phyloP scores from a whole-genome alignment of 768 basidiomycete species.

The Tulasnella calospora region DNA sequence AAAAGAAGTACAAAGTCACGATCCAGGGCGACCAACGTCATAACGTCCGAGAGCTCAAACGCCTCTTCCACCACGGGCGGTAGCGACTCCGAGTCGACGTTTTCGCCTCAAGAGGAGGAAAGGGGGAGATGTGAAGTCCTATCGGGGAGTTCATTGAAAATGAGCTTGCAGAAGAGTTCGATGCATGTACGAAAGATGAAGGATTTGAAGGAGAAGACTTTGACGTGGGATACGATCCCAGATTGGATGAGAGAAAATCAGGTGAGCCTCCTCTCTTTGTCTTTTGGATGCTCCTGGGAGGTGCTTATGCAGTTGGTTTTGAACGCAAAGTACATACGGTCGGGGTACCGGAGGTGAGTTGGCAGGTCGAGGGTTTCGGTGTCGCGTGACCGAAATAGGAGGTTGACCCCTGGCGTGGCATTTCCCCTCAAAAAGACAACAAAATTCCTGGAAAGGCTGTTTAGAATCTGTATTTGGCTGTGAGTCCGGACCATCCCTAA shows the following conservation, averaged over 20 bases:
- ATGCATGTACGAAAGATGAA: background rate
- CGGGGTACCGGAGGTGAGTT: slow-evolving; percentile 63
- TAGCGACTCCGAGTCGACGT: background rate
- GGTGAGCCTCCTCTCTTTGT: background rate
- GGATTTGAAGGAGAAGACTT: slow-evolving; percentile 32
- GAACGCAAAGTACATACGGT: slow-evolving; percentile 52
- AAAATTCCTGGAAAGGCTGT: slow-evolving; percentile 56
- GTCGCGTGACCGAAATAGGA: slow-evolving; percentile 1
- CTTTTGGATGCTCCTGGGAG: background rate
- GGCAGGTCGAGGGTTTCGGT: background rate
- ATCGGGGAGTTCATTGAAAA: slow-evolving; percentile 2
- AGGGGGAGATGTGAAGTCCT: background rate
- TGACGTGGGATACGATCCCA: slow-evolving; percentile 56
- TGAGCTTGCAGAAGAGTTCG: background rate
- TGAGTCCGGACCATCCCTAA: slow-evolving; percentile 39
- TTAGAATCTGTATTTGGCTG: slow-evolving; percentile 61
- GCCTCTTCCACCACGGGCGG: background rate
- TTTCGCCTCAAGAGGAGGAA: background rate
- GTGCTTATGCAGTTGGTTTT: background rate
- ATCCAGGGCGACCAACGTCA: background rate
- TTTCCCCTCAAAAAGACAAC: slow-evolving; percentile 46
- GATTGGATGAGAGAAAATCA: slow-evolving; percentile 66
- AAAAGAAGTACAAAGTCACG: background rate
- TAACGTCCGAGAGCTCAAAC: background rate
- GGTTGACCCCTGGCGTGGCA: slow-evolving; percentile 23